Percentiles rank a stretch among this genome's conserved stretches.
These are phyloP conservation scores for Solanum corneliomulleri DNA, from an alignment of 257 asterid genomes.

Conservation along the genomic window DNA sequence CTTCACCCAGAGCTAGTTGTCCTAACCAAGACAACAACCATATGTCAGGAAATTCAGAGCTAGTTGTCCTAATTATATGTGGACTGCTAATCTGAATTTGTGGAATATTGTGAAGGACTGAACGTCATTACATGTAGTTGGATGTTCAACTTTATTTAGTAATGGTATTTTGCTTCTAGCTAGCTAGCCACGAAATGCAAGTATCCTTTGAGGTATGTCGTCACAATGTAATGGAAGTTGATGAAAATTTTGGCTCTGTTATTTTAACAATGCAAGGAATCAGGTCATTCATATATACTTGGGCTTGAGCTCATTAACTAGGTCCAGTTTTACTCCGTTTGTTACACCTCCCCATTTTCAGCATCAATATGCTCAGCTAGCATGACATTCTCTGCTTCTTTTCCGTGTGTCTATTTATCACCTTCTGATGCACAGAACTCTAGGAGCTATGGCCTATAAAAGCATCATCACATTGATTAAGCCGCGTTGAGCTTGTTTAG, in stretches of 20 bases:
- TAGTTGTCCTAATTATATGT: neutral
- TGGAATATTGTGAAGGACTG: neutral
- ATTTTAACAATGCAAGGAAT: neutral
- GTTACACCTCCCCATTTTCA: neutral
- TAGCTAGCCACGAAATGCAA: neutral
- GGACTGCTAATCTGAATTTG: neutral
- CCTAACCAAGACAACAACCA: neutral
- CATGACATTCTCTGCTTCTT: neutral
- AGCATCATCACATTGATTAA: neutral
- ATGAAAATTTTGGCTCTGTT: neutral
- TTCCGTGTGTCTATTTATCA: neutral
- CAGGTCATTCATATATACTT: neutral
- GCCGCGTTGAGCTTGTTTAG: neutral
- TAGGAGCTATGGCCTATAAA: neutral
- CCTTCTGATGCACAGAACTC: neutral
- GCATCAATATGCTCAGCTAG: neutral
- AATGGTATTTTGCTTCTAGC: neutral
- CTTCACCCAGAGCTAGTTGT: neutral
- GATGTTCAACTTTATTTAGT: neutral
- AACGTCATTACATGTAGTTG: neutral
- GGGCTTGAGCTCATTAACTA: neutral
- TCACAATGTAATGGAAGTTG: neutral
- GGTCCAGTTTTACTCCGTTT: neutral
- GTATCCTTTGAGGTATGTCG: neutral
- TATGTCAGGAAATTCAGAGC: neutral